Evolutionary conservation across 805 yeast genomes (phyloP), one percentile per base, ranked within the genome.

Genomic region (Maudiozyma saulgeensis): DNA sequence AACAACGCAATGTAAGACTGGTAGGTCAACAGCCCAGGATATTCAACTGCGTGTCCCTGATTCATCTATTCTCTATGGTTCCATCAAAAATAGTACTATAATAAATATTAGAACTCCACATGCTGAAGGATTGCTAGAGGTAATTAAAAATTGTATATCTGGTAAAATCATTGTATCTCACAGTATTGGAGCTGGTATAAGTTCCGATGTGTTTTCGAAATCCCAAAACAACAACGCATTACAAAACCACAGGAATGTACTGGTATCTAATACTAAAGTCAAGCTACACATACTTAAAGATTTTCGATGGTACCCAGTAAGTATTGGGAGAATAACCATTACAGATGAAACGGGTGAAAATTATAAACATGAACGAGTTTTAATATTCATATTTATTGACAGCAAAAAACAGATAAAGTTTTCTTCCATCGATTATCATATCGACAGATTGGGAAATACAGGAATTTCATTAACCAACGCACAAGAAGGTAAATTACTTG

Each of bases 21-120:
- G 49, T 5, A 57, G 55, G 43, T 52, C 63, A 2, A 54, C 65
- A 1, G 67, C 66, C 4, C 61, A 57, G 45, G 67, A 63, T 52
- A 46, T 61, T 41, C 67, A 63, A 42, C 28, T 61, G 5, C 41
- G 52, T 8, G 46, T 62, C 7, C 56, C 60, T 13, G 11, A 39
- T 6, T 19, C 42, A 3, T 18, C 25, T 21, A 7, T 21, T 18
- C n/a, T 16, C 25, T 15, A 12, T 39, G 42, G 26, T 9, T 23
- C 26, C 16, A 15, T 23, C 9, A 39, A 39, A 19, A 13, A 19
- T 6, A 39, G 42, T 19, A n/a, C 26, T 21, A n/a, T 23, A 16
- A 21, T 39, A 8, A 39, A 39, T 23, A 39, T 39, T 6, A 39
- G 42, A 15, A 39, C 25, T n/a, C 21, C 26, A 7, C 42, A 6